phyloP scores from a whole-genome alignment of 495 filamentous ascomycete species.

The Penicillium silybi region DNA sequence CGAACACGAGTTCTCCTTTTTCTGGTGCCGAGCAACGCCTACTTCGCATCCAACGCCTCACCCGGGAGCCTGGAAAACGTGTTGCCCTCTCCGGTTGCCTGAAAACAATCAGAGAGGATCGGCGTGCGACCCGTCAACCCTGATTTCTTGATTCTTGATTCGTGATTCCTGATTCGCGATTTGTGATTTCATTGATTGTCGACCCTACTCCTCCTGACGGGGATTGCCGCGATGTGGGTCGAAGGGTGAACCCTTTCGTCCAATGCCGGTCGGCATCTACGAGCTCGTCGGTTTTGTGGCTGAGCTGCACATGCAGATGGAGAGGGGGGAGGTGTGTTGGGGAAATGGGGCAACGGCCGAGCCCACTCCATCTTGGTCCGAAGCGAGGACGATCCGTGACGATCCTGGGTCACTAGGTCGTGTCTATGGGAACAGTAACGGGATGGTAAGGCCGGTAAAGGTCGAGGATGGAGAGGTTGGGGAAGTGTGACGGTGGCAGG shows the following conservation, averaged over 20 bases:
- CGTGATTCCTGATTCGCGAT: too few species aligned
- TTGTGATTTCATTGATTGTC: neutral
- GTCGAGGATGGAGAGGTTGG: neutral
- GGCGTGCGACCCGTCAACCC: conserved; percentile 11
- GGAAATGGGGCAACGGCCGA: conserved; percentile 13
- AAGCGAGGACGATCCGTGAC: conserved; percentile 19
- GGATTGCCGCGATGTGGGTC: neutral
- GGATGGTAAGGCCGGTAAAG: neutral
- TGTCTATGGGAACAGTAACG: neutral
- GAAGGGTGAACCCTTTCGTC: neutral
- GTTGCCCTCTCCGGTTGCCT: conserved; percentile 11
- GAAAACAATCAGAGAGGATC: conserved; percentile 28
- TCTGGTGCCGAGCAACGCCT: neutral
- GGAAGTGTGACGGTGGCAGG: neutral
- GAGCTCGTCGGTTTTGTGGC: conserved; percentile 2
- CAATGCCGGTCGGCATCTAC: conserved; percentile 11
- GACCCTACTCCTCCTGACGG: neutral
- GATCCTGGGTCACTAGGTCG: conserved; percentile 2
- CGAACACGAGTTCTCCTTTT: conserved; percentile 15
- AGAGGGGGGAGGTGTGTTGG: neutral
- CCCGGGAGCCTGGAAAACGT: neutral
- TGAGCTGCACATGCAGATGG: neutral
- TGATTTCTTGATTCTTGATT: neutral
- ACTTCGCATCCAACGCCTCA: neutral
- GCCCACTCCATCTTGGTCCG: conserved; percentile 6